Evolutionary conservation across 345 rosid genomes (phyloP), one percentile per base, ranked within the genome.

Genomic region (Trapa incisa): DNA sequence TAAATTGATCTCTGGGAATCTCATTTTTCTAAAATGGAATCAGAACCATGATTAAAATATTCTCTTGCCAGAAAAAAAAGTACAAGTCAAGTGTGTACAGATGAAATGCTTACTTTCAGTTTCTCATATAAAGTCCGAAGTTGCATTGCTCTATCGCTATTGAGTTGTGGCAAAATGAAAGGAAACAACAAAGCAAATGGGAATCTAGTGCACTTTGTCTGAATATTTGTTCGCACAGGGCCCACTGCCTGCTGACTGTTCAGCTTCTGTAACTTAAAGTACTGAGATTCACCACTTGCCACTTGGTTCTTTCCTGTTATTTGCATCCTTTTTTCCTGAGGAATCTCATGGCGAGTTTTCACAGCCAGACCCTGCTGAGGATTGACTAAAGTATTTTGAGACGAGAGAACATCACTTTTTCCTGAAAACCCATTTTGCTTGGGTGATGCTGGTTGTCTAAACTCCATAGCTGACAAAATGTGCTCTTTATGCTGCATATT

Each of bases 131-230:
- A 75, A 63, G 81, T 82, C 65, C 77, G 86, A 76, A 88, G 96
- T 80, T 88, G 96, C 90, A 86, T 80, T 53, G 90, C 96, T 76
- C 89, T 88, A 72, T 93, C 96, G 76, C 87, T 85, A 76, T 88
- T 88, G 29, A 93, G 96, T 77, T 84, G 92, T 37, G 89, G 87
- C 72, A 82, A 63, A 75, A 93, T 77, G 50, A 89, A 79, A 69
- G 97, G 98, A 71, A 90, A 80, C 83, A 93, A 72, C 70, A 78
- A 66, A 45, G 82, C 84, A 82, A 93, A 93, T 2, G 97, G 91
- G 58, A 88, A 86, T 78, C 82, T 90, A 50, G 75, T 73, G 52
- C 80, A 87, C 68, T 67, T 78, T 66, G 70, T 66, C 68, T 72
- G 80, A 68, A 33, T 80, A 36, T 81, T 74, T 68, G 81, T 75